These are phyloP conservation scores for Pterulicium gracile DNA, from an alignment of 1,284 basidiomycete genomes.

Conservation along the genomic window DNA sequence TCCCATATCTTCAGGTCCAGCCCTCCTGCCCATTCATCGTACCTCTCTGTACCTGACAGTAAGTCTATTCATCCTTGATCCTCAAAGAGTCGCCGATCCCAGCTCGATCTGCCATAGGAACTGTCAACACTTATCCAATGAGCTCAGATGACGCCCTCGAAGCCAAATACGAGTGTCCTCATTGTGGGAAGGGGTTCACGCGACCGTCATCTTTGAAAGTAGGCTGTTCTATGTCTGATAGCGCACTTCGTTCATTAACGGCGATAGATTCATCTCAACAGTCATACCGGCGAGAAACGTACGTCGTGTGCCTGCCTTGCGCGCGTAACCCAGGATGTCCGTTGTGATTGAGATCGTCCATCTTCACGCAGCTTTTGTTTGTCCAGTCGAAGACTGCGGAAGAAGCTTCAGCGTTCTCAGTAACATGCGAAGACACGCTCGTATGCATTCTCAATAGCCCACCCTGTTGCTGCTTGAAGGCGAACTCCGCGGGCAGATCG, in stretches of 20 bases:
- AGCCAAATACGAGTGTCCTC: slow-evolving; percentile 63
- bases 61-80: too few relatives aligned
- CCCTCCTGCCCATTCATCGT: too few relatives aligned
- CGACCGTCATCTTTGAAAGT: slow-evolving; percentile 76
- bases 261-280: slow-evolving; percentile 69
- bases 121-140: too few relatives aligned
- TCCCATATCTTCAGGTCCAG: too few relatives aligned
- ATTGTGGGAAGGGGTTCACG: slow-evolving; percentile 73
- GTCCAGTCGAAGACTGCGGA: slow-evolving; percentile 65
- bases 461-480: too few relatives aligned
- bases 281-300: slow-evolving; percentile 77
- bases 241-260: slow-evolving; percentile 9
- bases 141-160: slow-evolving; percentile 5
- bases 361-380: slow-evolving; percentile 50
- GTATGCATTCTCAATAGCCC: slow-evolving; percentile 64
- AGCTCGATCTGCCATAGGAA: too few relatives aligned
- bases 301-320: slow-evolving; percentile 6
- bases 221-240: slow-evolving; percentile 9
- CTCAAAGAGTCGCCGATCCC: too few relatives aligned
- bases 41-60: too few relatives aligned
- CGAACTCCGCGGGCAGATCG: too few relatives aligned
- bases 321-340: slow-evolving; percentile 2
- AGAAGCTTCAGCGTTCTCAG: slow-evolving; percentile 77
- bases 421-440: slow-evolving; percentile 78
- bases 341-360: slow-evolving; percentile 2